Evolutionary conservation across 371 early-diverging fungal genomes (phyloP).

Genomic region (Syncephalis fuscata): DNA sequence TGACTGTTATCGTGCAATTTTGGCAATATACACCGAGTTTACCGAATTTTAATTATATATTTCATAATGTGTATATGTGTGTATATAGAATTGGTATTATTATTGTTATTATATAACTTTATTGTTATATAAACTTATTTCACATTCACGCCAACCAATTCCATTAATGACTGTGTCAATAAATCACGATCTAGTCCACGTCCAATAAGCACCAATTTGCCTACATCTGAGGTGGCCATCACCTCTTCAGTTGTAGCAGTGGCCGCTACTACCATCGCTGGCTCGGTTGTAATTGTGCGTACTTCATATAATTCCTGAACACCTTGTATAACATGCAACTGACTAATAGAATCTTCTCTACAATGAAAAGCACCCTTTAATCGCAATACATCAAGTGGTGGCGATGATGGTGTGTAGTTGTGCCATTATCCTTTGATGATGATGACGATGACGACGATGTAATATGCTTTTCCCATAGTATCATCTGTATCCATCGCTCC

Average conservation of each 20-base stretch:
- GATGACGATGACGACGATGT: slow-evolving; percentile 20
- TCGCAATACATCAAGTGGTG: slow-evolving; percentile 31
- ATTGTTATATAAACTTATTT: no score
- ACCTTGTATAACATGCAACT: slow-evolving; percentile 60
- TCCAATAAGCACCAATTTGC: slow-evolving; percentile 16
- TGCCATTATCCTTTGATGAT: no score
- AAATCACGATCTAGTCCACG: slow-evolving; percentile 7
- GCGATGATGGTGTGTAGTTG: no score
- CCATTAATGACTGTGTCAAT: background rate
- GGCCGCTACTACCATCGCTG: no score
- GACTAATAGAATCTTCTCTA: slow-evolving; percentile 15
- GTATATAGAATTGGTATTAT: no score
- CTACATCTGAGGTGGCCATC: slow-evolving; percentile 4
- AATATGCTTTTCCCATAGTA: slow-evolving; percentile 74
- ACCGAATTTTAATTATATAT: no score
- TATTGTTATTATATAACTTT: no score
- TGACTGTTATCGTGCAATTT: no score
- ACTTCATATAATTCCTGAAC: slow-evolving; percentile 87
- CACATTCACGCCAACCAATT: background rate
- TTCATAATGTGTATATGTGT: no score
- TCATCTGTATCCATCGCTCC: slow-evolving; percentile 76
- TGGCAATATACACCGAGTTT: no score
- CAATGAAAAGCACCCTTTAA: slow-evolving; percentile 64
- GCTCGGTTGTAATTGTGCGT: slow-evolving; percentile 18
- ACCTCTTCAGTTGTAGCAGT: background rate